Evolutionary conservation across 371 early-diverging fungal species (phyloP), one percentile per base, ranked within the genome.

Genomic region (Zancudomyces culisetae): DNA sequence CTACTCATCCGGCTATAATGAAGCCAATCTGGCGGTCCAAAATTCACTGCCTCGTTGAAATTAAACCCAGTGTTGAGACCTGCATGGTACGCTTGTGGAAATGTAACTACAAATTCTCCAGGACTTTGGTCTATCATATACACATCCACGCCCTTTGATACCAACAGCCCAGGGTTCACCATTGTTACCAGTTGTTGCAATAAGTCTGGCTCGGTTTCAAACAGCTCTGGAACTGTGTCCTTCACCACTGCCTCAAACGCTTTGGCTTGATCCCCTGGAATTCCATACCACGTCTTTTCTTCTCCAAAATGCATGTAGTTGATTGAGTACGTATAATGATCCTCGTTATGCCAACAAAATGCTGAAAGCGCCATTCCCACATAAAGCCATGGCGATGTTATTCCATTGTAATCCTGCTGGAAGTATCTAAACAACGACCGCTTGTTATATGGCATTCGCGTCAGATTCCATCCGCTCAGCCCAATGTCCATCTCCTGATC

Each of bases 21-120:
- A 20, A 89, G 65, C 97, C 97, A 96, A 60, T 92, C 86, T 3
- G 79, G 70, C 2, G 85, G 78, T 4, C 90, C 90, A 73, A 94
- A 94, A 66, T 96, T 96, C 46, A 94, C 95, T 0, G 97, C 94
- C 64, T 96, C 96, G 43, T 84, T 85, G 60, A 87, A 84, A 68
- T 95, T 95, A 60, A 92, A 85, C 75, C 97, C 97, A 43, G 93
- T 92, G 61, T 93, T 96, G 64, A 96, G 91, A 1, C 95, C 97
- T 0, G 88, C 84, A 58, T 96, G 97, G 62, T 94, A 96, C 1
- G 88, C 83, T 54, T 86, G 76, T 6, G 97, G 97, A 59, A 90
- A 94, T 0, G 97, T 96, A 28, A 96, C 75, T 1, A 94, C 83
- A 62, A 96, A 88, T 61, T 94, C 88, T 18, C 91, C 90, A 4